Conservation (phyloP, 305 asterid species). For the Fraxinus paxiana region DNA sequence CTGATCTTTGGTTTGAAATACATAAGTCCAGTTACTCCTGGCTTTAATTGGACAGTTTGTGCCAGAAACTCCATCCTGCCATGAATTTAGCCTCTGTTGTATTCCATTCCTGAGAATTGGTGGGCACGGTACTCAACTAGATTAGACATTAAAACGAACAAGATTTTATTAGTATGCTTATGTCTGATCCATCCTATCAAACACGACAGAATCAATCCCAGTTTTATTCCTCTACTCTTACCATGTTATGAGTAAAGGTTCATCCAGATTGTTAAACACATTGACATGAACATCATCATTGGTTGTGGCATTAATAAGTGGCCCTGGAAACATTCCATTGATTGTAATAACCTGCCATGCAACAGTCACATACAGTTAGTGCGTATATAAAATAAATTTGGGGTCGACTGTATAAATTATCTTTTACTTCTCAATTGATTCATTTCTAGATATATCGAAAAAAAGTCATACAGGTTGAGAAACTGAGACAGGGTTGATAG, state of each 20-base stretch:
- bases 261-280: constrained; percentile 51
- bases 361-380: neutral
- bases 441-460: neutral
- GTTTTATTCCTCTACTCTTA: constrained; percentile 10
- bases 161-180: neutral
- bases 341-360: constrained; percentile 57
- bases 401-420: neutral
- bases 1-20: constrained; percentile 54
- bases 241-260: constrained; percentile 67
- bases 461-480: constrained; percentile 36
- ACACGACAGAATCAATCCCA: neutral
- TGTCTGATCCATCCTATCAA: neutral
- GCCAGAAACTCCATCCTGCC: constrained; percentile 74
- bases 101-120: constrained; percentile 53
- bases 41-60: constrained; percentile 62
- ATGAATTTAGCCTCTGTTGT: constrained; percentile 59
- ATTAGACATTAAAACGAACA: neutral
- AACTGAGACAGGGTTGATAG: constrained; percentile 29
- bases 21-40: constrained; percentile 56
- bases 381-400: neutral
- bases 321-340: constrained; percentile 67
- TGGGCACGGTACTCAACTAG: neutral
- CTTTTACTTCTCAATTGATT: neutral
- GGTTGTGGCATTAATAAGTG: constrained; percentile 58
- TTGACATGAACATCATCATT: constrained; percentile 54